phyloP scores from a whole-genome alignment of 2,329 filamentous ascomycete species.

The Teratosphaeria pseudoeucalypti region DNA sequence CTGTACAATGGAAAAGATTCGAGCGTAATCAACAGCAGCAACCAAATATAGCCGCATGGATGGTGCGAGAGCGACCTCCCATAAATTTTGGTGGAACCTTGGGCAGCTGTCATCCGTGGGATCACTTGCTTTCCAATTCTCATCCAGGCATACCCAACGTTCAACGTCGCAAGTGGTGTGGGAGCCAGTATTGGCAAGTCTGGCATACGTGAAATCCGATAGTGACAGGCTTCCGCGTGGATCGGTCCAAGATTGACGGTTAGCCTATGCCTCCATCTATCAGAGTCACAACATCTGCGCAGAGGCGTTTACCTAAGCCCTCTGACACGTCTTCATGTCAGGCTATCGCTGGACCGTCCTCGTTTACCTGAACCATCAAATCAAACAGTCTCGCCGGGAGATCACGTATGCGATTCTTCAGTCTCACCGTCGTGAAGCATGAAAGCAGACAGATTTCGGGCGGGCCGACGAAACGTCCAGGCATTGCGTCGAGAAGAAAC shows the following conservation, averaged over 20 bases:
- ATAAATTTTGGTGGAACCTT: neutral
- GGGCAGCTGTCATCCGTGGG: neutral
- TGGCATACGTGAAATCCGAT: neutral
- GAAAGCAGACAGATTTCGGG: too few relatives aligned
- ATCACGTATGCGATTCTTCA: too few relatives aligned
- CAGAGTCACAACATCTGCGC: too few relatives aligned
- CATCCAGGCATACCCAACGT: neutral
- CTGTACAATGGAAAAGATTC: neutral
- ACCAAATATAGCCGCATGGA: neutral
- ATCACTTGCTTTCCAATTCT: neutral
- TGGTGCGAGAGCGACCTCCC: neutral
- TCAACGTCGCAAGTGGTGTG: neutral
- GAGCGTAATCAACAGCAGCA: neutral
- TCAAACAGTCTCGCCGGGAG: too few relatives aligned
- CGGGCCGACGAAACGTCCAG: too few relatives aligned
- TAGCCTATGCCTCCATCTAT: too few relatives aligned
- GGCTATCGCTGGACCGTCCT: too few relatives aligned
- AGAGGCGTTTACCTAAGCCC: too few relatives aligned
- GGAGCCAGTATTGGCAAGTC: neutral
- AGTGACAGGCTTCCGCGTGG: neutral
- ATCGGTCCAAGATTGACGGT: neutral
- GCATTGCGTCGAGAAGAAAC: too few relatives aligned
- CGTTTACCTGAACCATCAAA: too few relatives aligned
- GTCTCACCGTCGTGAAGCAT: too few relatives aligned
- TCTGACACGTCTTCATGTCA: too few relatives aligned